Conservation (phyloP, 371 early-diverging fungal species). For the Circinella minor region DNA sequence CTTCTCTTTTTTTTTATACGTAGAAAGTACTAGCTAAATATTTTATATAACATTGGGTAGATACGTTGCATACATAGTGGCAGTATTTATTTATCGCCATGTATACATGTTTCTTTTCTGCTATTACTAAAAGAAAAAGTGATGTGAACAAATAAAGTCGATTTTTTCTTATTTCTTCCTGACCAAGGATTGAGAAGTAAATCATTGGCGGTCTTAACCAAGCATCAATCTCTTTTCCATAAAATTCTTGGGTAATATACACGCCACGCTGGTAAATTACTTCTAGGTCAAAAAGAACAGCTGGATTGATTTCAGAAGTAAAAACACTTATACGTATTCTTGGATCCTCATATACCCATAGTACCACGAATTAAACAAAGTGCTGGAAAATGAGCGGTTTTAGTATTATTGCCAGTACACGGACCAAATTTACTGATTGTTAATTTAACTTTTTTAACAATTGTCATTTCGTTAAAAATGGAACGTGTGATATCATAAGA, state of each 20-base stretch:
- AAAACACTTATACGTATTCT: constrained; percentile 48
- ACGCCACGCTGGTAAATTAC: constrained; percentile 50
- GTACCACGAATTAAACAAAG: constrained; percentile 60
- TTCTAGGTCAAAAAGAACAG: constrained; percentile 55
- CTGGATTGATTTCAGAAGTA: constrained; percentile 56
- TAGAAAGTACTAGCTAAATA: too few species aligned
- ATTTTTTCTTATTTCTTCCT: constrained; percentile 41
- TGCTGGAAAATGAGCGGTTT: constrained; percentile 51
- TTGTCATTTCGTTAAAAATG: constrained; percentile 32
- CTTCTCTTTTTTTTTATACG: too few species aligned
- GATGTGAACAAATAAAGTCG: too few species aligned
- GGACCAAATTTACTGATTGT: constrained; percentile 49
- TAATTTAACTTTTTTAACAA: constrained; percentile 30
- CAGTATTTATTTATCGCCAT: too few species aligned
- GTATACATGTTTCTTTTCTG: too few species aligned
- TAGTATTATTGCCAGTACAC: constrained; percentile 55
- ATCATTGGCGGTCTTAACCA: constrained; percentile 44
- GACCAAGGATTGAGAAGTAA: constrained; percentile 10
- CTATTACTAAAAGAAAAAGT: too few species aligned
- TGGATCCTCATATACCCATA: constrained; percentile 53
- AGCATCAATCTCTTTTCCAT: constrained; percentile 52
- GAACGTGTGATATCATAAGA: constrained; percentile 35
- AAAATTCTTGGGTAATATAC: constrained; percentile 59
- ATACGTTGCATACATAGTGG: too few species aligned
- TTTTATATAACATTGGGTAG: too few species aligned